These are phyloP conservation scores for Onygena corvina DNA, from an alignment of 2,329 filamentous ascomycete species.

Conservation along the genomic window DNA sequence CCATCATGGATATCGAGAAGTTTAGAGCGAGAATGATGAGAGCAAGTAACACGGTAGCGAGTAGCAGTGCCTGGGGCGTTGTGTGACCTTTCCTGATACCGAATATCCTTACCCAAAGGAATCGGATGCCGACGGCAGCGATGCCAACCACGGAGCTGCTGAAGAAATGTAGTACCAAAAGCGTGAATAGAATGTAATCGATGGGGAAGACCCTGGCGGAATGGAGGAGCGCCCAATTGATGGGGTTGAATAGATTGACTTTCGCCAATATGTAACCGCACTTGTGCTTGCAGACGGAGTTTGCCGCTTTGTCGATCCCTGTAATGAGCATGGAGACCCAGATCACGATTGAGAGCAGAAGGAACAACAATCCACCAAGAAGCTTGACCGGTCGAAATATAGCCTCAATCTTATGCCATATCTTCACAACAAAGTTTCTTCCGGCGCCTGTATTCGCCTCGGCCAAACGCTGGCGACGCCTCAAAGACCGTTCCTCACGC, in stretches of 20 bases:
- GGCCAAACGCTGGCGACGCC: conserved; percentile 76
- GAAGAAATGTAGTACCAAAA: conserved; percentile 80
- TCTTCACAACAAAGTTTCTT: conserved; percentile 57
- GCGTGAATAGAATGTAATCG: conserved; percentile 79
- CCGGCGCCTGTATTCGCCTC: conserved; percentile 66
- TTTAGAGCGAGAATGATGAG: conserved; percentile 84
- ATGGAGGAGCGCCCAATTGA: conserved; percentile 80
- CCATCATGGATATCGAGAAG: conserved; percentile 81
- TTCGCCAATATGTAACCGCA: conserved; percentile 86
- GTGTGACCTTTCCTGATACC: conserved; percentile 80
- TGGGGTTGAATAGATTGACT: conserved; percentile 85
- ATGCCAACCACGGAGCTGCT: conserved; percentile 76
- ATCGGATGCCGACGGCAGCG: conserved; percentile 78
- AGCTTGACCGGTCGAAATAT: conserved; percentile 82
- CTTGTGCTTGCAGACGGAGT: conserved; percentile 77
- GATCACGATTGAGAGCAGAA: conserved; percentile 61
- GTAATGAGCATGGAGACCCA: conserved; percentile 93
- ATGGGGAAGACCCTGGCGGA: conserved; percentile 75
- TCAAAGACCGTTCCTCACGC: conserved; percentile 82
- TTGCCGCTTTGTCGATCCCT: conserved; percentile 88
- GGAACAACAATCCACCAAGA: conserved; percentile 65
- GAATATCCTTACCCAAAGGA: conserved; percentile 91
- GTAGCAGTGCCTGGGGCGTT: conserved; percentile 77
- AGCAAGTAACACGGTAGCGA: conserved; percentile 81
- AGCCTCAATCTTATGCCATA: conserved; percentile 69